phyloP scores from a whole-genome alignment of 192 early-diverging fungal species.

The Dissophora globulifera region DNA sequence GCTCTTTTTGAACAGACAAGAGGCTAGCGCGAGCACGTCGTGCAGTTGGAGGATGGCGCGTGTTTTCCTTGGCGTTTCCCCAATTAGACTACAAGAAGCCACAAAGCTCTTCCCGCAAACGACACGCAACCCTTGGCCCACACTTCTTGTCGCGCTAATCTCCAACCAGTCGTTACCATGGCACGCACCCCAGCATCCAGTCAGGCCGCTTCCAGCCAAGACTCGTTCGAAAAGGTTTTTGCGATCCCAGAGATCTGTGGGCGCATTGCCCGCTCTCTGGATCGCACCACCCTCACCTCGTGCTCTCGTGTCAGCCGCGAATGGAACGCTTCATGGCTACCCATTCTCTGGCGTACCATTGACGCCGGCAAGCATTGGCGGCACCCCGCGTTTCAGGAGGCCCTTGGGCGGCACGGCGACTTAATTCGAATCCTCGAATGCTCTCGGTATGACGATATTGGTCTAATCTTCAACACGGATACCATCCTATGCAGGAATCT shows the following conservation, averaged over 20 bases:
- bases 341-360: slow-evolving; percentile 37
- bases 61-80: too few species aligned
- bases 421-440: slow-evolving; percentile 29
- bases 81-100: too few species aligned
- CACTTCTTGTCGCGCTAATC: too few species aligned
- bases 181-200: background rate
- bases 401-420: slow-evolving; percentile 23
- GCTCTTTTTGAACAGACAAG: background rate
- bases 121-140: too few species aligned
- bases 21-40: background rate
- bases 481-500: slow-evolving; percentile 17
- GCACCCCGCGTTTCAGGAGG: slow-evolving; percentile 4
- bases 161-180: too few species aligned
- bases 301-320: slow-evolving; percentile 13
- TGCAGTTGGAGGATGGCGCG: too few species aligned
- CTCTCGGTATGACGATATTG: slow-evolving; percentile 35
- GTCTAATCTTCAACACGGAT: slow-evolving; percentile 1
- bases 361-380: slow-evolving; percentile 29
- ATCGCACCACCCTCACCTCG: slow-evolving; percentile 9
- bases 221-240: slow-evolving; percentile 1
- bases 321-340: slow-evolving; percentile 28
- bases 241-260: slow-evolving; percentile 29
- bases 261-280: slow-evolving; percentile 18
- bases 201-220: background rate
- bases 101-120: too few species aligned